Percentiles rank a stretch among this genome's conserved stretches.
phyloP scores from a whole-genome alignment of 83 land plant species.

The Picea abies region DNA sequence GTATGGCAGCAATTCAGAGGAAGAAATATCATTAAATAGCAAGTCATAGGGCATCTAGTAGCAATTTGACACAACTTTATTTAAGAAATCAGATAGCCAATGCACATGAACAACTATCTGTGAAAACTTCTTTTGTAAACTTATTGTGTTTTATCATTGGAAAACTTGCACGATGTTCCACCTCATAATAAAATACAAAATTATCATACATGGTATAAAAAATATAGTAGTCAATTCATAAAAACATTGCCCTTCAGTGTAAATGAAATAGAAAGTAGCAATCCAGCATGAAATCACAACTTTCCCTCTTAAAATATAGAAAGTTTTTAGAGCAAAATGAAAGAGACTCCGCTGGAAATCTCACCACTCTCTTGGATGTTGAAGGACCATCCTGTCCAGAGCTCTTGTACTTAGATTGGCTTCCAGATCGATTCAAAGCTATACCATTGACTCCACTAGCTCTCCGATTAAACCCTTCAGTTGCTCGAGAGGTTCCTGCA shows the following conservation, averaged over 20 bases:
- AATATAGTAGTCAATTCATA: not conserved
- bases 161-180: not conserved
- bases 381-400: conserved; percentile 8
- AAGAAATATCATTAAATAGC: too few species aligned
- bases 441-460: not conserved
- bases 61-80: too few species aligned
- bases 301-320: not conserved
- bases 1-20: too few species aligned
- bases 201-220: not conserved
- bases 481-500: not conserved
- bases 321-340: not conserved
- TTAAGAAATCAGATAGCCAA: too few species aligned
- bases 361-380: conserved; percentile 4
- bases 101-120: too few species aligned
- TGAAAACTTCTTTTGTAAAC: too few species aligned
- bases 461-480: not conserved
- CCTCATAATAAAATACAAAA: not conserved
- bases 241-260: not conserved
- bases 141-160: not conserved
- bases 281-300: not conserved
- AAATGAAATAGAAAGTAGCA: not conserved
- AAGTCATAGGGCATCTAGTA: too few species aligned
- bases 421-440: not conserved
- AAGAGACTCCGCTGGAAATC: not conserved
- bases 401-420: conserved; percentile 1